Base-by-base conservation (phyloP, 345 rosid genomes). In the Lepidium aucheri region DNA sequence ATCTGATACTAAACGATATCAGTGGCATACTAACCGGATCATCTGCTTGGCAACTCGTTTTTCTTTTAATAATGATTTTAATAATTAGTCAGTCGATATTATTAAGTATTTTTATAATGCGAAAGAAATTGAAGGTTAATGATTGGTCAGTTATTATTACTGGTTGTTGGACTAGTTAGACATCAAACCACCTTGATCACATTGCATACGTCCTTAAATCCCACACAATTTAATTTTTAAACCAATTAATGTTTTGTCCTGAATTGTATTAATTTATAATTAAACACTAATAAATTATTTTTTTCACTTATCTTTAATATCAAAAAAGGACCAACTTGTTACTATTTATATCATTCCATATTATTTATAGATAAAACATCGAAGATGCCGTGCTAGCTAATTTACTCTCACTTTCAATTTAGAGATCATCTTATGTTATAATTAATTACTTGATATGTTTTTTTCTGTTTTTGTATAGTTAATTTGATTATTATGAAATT, bases 141-240 rank as follows among this genome's bases (percentile, higher is more conserved):
- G 68, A 60, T 60, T 74, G 58, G 77, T 53, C 16, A 46, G 20
- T 53, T 53, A 67, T 66, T 52, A 59, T 45, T 42, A 60, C 62
- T 43, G 24, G 67, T 73, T 59, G 72, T 52, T 73, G 72, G 72
- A 51, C 76, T 65, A 30, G 18, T 51, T 26, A 56, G 45, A 55
- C 44, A 32, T 63, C 66, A 72, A 63, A 52, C 42, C 42, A 60
- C 67, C 12, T 52, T 60, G n/a, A 17, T 51, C 34, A 52, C 46
- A 72, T 51, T 72, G 6, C 47, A 64, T 33, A 49, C 49, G 66
- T 49, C 60, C 33, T 57, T 51, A 44, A 63, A 34, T 70, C 75
- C 75, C 57, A 54, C 64, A 46, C 14, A 3, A 38, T 44, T 54
- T 36, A 40, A 39, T 64, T 39, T 28, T 44, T 40, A 5, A 20